These are phyloP conservation scores for Peronospora destructor DNA, from an alignment of 352 stramenopile species.

Conservation along the genomic window DNA sequence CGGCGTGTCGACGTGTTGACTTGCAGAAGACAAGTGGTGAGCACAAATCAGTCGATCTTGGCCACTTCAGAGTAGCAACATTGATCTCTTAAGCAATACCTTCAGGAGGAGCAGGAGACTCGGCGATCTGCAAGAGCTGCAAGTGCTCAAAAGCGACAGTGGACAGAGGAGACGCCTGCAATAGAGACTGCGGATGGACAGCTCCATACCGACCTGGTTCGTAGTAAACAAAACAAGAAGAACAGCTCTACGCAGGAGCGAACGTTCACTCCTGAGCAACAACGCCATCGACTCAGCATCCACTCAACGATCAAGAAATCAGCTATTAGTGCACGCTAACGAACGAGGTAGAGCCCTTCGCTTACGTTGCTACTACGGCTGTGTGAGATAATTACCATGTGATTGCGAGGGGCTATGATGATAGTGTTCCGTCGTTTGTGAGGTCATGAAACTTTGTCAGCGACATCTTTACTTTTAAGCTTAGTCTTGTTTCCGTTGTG, in stretches of 20 bases:
- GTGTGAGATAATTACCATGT: conserved; percentile 8
- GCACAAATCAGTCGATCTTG: background rate
- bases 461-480: background rate
- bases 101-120: conserved; percentile 26
- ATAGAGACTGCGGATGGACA: background rate
- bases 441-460: background rate
- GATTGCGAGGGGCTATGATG: conserved; percentile 1
- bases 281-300: conserved; percentile 33
- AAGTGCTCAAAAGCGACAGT: conserved; percentile 17
- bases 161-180: conserved; percentile 1
- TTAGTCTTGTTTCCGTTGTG: conserved; percentile 7
- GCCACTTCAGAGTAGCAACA: background rate
- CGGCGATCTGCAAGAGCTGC: conserved; percentile 5
- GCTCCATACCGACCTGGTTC: background rate
- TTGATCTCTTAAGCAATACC: background rate
- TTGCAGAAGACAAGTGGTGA: conserved; percentile 19
- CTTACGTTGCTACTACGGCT: background rate
- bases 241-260: conserved; percentile 1
- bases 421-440: conserved; percentile 5
- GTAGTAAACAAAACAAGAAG: background rate
- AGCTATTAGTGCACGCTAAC: conserved; percentile 4
- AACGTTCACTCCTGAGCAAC: conserved; percentile 1
- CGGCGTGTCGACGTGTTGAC: conserved; percentile 24
- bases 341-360: conserved; percentile 10
- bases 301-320: conserved; percentile 33